Evolutionary conservation across 495 filamentous ascomycete species (phyloP).

Genomic region (Neurospora sp.): DNA sequence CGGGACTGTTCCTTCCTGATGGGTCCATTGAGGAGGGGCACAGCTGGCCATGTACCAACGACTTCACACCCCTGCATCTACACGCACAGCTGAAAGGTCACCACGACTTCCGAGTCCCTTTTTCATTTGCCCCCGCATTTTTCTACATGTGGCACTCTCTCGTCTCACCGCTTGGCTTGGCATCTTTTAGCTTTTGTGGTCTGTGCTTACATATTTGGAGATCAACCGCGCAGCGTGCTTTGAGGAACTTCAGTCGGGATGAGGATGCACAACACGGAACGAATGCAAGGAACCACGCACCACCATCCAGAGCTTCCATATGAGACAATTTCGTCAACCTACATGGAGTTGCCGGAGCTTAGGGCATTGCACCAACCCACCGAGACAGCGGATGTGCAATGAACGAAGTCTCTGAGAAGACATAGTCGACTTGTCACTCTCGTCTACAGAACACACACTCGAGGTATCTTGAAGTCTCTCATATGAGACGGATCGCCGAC

Average conservation of each 20-base stretch:
- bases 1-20: constrained; percentile 5
- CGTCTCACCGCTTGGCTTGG: constrained; percentile 8
- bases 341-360: not conserved
- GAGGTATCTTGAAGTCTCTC: not conserved
- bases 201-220: not conserved
- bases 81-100: not conserved
- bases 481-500: not conserved
- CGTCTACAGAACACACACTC: not conserved
- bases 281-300: not conserved
- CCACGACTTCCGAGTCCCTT: not conserved
- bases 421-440: not conserved
- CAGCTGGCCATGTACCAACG: not conserved
- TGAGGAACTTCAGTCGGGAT: not conserved
- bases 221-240: not conserved
- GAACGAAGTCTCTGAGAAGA: not conserved
- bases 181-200: not conserved
- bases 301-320: not conserved
- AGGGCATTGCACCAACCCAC: not conserved
- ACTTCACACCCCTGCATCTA: not conserved
- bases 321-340: not conserved
- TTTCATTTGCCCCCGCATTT: constrained; percentile 5
- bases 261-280: not conserved
- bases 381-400: not conserved
- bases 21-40: constrained; percentile 1
- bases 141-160: constrained; percentile 1